Conservation (phyloP, 768 basidiomycete genomes). For the Suillus subaureus region DNA sequence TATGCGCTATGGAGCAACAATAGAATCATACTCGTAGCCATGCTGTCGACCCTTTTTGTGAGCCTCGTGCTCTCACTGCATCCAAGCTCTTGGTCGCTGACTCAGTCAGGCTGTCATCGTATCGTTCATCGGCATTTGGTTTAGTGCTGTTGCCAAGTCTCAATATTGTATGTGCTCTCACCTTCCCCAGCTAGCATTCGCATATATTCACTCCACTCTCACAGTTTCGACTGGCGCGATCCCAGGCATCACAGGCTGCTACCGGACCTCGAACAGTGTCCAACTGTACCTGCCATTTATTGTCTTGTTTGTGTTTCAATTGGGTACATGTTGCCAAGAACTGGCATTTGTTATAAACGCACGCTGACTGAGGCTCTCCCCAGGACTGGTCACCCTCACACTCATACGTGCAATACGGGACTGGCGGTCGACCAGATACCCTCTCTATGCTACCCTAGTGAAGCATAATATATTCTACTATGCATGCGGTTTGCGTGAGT, state of each 20-base stretch:
- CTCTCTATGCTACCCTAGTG: neutral
- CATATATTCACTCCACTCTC: neutral
- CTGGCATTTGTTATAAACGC: neutral
- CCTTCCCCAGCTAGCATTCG: neutral
- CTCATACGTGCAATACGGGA: neutral
- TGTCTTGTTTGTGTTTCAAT: neutral
- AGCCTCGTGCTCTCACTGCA: neutral
- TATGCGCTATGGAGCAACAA: neutral
- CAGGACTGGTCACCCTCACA: neutral
- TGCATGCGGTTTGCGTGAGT: neutral
- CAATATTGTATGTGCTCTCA: neutral
- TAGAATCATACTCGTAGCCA: neutral
- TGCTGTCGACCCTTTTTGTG: neutral
- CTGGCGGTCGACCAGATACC: neutral
- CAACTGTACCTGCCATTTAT: neutral
- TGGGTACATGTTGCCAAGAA: neutral
- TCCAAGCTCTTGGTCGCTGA: neutral
- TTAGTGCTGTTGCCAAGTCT: neutral
- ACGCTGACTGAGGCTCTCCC: neutral
- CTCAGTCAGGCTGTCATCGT: neutral
- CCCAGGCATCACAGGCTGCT: neutral
- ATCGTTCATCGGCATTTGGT: neutral
- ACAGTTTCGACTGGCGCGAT: neutral
- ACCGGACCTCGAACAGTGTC: neutral
- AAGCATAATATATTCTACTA: constrained; percentile 2